phyloP scores from a whole-genome alignment of 305 asterid genomes.

The Coffea humblotiana region DNA sequence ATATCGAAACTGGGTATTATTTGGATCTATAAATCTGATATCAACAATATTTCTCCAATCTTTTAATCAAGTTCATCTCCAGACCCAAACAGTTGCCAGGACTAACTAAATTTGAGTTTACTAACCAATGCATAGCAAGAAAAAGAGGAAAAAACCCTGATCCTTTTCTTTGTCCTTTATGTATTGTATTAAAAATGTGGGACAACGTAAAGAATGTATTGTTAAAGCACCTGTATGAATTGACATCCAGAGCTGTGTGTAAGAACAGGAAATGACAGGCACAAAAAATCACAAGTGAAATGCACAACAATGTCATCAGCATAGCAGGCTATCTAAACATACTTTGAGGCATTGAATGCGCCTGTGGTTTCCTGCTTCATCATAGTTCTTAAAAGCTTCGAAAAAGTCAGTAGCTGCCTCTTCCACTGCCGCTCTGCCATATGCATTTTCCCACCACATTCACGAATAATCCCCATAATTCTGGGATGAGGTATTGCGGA shows the following conservation, averaged over 20 bases:
- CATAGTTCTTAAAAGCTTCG: slow-evolving; percentile 96
- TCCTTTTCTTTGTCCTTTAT: not conserved
- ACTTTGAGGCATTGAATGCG: slow-evolving; percentile 98
- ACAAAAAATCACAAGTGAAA: not conserved
- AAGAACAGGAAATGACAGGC: not conserved
- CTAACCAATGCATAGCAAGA: not conserved
- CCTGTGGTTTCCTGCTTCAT: slow-evolving; percentile 96
- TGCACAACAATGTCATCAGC: not conserved
- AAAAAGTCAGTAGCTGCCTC: slow-evolving; percentile 97
- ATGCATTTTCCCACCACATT: slow-evolving; percentile 99
- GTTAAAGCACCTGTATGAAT: not conserved
- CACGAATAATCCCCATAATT: slow-evolving; percentile 97
- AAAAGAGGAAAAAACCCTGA: not conserved
- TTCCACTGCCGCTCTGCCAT: slow-evolving; percentile 95
- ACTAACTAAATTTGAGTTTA: not conserved
- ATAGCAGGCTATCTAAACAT: slow-evolving; percentile 24
- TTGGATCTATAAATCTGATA: not conserved
- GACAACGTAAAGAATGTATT: not conserved
- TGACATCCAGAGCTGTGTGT: not conserved
- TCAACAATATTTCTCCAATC: not conserved
- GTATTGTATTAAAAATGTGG: not conserved
- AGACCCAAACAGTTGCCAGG: not conserved
- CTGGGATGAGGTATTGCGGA: slow-evolving; percentile 99
- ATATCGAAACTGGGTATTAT: not conserved
- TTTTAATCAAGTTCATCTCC: not conserved